Conservation (phyloP, 768 basidiomycete species). For the Paxillus rubicundulus region DNA sequence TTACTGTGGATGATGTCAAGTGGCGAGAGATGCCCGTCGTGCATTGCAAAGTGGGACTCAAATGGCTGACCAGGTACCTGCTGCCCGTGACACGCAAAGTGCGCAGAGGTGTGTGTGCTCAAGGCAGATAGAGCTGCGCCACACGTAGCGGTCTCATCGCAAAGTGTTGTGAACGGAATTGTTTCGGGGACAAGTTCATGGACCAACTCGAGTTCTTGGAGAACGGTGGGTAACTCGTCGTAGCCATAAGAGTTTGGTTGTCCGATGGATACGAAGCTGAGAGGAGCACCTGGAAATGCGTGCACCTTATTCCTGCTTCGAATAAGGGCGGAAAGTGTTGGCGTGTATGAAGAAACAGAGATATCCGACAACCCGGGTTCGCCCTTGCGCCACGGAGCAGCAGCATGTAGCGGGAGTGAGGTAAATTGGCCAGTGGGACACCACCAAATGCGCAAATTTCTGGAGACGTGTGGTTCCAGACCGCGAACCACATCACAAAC, state of each 20-base stretch:
- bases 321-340: slow-evolving; percentile 28
- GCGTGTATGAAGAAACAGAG: slow-evolving; percentile 32
- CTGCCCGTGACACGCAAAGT: slow-evolving; percentile 29
- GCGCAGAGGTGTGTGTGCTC: slow-evolving; percentile 18
- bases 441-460: slow-evolving; percentile 28
- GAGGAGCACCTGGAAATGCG: neutral
- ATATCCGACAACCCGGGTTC: slow-evolving; percentile 19
- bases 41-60: slow-evolving; percentile 19
- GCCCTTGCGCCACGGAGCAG: slow-evolving; percentile 14
- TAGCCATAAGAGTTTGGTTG: slow-evolving; percentile 14
- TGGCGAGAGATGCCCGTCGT: slow-evolving; percentile 18
- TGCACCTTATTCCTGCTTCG: slow-evolving; percentile 8
- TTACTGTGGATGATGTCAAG: slow-evolving; percentile 19
- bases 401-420: slow-evolving; percentile 30
- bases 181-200: slow-evolving; percentile 7
- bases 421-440: slow-evolving; percentile 26
- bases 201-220: slow-evolving; percentile 15
- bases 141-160: slow-evolving; percentile 11
- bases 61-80: slow-evolving; percentile 15
- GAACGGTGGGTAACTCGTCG: neutral
- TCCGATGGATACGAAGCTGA: slow-evolving; percentile 16
- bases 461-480: slow-evolving; percentile 12
- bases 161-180: slow-evolving; percentile 10
- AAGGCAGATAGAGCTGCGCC: slow-evolving; percentile 9
- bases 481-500: slow-evolving; percentile 16